These are phyloP conservation scores for Tephrocybe sp. DNA, from an alignment of 768 basidiomycete genomes.

Conservation along the genomic window DNA sequence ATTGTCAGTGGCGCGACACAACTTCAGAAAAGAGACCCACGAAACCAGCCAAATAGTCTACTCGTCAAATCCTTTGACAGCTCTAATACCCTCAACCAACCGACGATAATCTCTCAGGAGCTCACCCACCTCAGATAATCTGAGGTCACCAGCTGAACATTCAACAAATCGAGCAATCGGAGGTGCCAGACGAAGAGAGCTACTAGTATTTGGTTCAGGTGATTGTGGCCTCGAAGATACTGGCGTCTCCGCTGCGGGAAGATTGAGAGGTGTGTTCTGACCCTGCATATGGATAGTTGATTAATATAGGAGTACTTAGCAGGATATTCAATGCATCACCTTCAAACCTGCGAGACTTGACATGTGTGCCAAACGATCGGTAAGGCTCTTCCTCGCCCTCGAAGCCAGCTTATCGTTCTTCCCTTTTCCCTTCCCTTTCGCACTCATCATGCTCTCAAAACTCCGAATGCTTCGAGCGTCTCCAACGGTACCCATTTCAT, in stretches of 20 bases:
- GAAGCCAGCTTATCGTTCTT: constrained; percentile 12
- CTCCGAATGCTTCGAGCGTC: constrained; percentile 81
- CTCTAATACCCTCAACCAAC: constrained; percentile 67
- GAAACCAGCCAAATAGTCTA: constrained; percentile 16
- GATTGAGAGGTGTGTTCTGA: constrained; percentile 24
- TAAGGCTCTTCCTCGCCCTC: constrained; percentile 63
- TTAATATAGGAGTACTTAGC: constrained; percentile 1
- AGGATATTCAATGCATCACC: constrained; percentile 22
- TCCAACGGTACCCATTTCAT: constrained; percentile 34
- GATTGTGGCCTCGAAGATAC: constrained; percentile 38
- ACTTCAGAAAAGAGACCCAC: neutral
- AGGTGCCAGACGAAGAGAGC: constrained; percentile 46
- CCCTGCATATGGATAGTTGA: constrained; percentile 15
- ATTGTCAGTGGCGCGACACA: neutral
- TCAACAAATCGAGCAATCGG: constrained; percentile 73
- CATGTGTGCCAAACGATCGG: constrained; percentile 81
- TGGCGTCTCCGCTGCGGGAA: constrained; percentile 29
- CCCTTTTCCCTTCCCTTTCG: constrained; percentile 29
- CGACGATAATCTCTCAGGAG: constrained; percentile 81
- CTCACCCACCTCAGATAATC: constrained; percentile 76
- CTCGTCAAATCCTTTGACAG: constrained; percentile 57
- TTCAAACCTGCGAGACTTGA: constrained; percentile 57
- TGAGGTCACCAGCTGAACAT: constrained; percentile 73
- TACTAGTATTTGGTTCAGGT: constrained; percentile 18
- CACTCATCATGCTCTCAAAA: constrained; percentile 84